Evolutionary conservation across 768 basidiomycete genomes (phyloP), one percentile per base, ranked within the genome.

Genomic region (Amanita fuliginea): DNA sequence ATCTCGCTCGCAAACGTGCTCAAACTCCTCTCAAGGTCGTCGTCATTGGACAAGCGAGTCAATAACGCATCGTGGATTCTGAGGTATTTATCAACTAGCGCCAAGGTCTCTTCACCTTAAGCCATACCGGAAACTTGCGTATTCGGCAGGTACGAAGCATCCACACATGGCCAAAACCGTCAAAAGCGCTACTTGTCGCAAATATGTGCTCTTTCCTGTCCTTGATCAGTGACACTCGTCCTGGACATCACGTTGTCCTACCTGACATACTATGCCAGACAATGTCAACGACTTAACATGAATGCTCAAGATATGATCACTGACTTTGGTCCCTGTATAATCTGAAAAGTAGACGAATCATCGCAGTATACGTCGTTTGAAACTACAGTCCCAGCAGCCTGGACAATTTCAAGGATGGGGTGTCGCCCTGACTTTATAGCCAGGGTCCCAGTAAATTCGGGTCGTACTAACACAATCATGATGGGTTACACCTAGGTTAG

Each of bases 1-100:
- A 99, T 97, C 66, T 99, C 95, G 54, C 79, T 83, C 1, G 92
- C 91, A 65, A 99, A 99, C 0, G 96, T 97, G 55, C 93, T 96
- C 21, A 98, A 63, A 39, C 76, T 86, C 59, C 81, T 85, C 63
- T 95, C 91, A 60, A 93, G 75, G 56, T 91, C 84, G 58, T 97
- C 93, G 55, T 98, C 93, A 56, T 98, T 97, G 0, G 91, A 95
- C 14, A 99, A 69, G 2, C 95, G 80, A 0, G 83, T 86, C 21
- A 98, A 73, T 4, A 98, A 72, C 0, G 83, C 75, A 53, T 95
- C 90, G 53, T 94, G 86, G 2, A 92, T 72, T 24, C 86, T 90
- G 44, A 3, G 24, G 52, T 16, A 24, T 41, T 14, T 24, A 37
- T 39, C 45, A 16, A 16, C 13, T 7, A 35, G 3, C 11, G n/a